Base-by-base conservation (phyloP, 495 filamentous ascomycete species). In the Cercophora newfieldiana region DNA sequence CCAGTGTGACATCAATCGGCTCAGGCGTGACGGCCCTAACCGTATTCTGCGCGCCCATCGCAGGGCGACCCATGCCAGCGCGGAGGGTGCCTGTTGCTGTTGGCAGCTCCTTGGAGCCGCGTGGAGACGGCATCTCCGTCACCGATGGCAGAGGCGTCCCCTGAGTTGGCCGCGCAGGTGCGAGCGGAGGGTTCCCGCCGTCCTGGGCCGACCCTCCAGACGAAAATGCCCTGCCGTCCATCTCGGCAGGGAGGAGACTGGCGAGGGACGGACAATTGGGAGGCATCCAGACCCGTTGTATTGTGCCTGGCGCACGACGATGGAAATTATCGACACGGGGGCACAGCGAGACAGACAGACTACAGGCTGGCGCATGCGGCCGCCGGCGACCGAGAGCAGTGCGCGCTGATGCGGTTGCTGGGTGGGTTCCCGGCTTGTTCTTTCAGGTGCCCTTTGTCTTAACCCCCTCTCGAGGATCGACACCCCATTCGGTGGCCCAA, bases 1-100 rank as follows among this genome's bases (percentile, higher is more conserved):
- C 64, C 29, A 65, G 59, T 67, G 69, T 65, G 48, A 72, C 74
- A 47, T 81, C 74, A 31, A 74, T 64, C 48, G 71, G 77, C 47
- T 88, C 86, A 61, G 85, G 84, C 65, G 86, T 85, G 63, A 85
- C 82, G 16, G 81, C 75, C 49, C 85, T 80, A 56, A 85, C 81
- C 3, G 79, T 83, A 60, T 54, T 72, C 61, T 73, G 68, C 67
- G 67, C 63, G 48, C 51, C 62, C 55, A 61, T 30, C 30, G 50
- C 57, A 24, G 70, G 56, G 18, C 70, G 74, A 49, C 37, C 37
- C 37, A 72, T 72, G 37, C 71, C 60, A 44, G 67, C 48, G 26
- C 76, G 73, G 12, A 74, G 67, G 60, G 68, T 74, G 63, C 67
- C 63, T 25, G 69, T 64, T 8, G 72, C 63, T 25, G 69, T 64